phyloP scores from a whole-genome alignment of 257 asterid genomes.

The Solanum dulcamara region DNA sequence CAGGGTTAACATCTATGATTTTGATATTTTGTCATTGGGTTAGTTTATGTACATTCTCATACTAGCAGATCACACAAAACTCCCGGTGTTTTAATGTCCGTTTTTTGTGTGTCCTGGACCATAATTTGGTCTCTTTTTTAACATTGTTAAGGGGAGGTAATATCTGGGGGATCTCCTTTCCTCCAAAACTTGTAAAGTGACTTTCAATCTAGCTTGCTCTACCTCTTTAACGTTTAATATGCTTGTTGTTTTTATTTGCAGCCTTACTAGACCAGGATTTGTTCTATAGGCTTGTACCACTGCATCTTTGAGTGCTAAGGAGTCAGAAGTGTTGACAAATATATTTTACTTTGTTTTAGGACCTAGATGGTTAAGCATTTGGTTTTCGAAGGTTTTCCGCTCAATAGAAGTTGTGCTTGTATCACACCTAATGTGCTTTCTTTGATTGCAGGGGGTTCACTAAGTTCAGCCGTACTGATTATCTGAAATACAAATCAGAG shows the following conservation, averaged over 20 bases:
- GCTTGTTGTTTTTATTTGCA: too few species aligned
- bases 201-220: not conserved
- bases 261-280: too few species aligned
- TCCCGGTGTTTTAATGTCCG: too few species aligned
- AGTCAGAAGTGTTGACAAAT: not conserved
- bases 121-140: too few species aligned
- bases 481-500: constrained; percentile 6
- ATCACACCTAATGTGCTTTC: not conserved
- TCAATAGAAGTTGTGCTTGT: not conserved
- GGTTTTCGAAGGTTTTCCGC: not conserved
- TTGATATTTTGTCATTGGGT: not conserved
- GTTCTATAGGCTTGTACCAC: not conserved
- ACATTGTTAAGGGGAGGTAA: too few species aligned
- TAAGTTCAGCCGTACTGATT: constrained; percentile 4
- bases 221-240: too few species aligned
- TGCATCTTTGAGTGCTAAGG: not conserved
- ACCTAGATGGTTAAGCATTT: not conserved
- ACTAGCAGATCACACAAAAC: too few species aligned
- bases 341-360: too few species aligned
- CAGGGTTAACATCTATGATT: not conserved
- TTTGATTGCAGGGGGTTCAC: constrained; percentile 8
- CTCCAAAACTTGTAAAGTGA: not conserved
- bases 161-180: too few species aligned
- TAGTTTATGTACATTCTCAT: too few species aligned
- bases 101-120: too few species aligned